Evolutionary conservation across 2,329 filamentous ascomycete species (phyloP), one percentile per base, ranked within the genome.

Genomic region (Fusarium nurragi): DNA sequence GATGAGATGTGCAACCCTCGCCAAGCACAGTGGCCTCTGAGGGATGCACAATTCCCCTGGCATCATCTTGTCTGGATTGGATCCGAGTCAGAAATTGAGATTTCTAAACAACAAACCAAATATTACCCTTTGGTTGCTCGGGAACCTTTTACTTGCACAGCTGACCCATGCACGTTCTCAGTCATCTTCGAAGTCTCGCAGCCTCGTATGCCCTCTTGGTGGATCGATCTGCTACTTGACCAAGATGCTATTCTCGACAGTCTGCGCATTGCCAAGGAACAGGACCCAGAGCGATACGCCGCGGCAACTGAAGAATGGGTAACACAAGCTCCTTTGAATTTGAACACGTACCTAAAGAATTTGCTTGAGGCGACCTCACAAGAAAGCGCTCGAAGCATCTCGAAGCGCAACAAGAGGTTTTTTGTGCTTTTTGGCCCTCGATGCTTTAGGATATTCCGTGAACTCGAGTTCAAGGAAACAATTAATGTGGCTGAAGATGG

Each of bases 381-480:
- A 2, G 75, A 76, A 32, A 75, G 77, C 10, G 71, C 71, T 0
- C 75, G 81, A 40, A 82, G 76, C 46, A 86, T 88, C 32, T 84
- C 84, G 3, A 83, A 83, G 50, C 76, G 84, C 2, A 88, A 88
- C 65, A 87, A 86, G 70, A 80, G 82, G 14, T 87, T 87, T 52
- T 75, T 76, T 23, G 81, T 86, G 3, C 77, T 85, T 8, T 86
- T 87, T 54, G 83, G 84, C 0, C 77, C 77, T 6, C 79, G 81
- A 5, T 83, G 83, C 47, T 80, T 82, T 41, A 70, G 74, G 21
- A 77, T 87, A 13, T 84, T 87, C 65, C 75, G 74, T 14, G 77
- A 78, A 13, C 74, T 88, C 6, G 83, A 81, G 12, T 87, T 86
- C 41, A 65, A 73, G 4, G 81, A 84, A 66, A 71, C 75, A 4